Evolutionary conservation across 2,329 filamentous ascomycete genomes (phyloP), one percentile per base, ranked within the genome.

Genomic region (Fusarium nodosum): DNA sequence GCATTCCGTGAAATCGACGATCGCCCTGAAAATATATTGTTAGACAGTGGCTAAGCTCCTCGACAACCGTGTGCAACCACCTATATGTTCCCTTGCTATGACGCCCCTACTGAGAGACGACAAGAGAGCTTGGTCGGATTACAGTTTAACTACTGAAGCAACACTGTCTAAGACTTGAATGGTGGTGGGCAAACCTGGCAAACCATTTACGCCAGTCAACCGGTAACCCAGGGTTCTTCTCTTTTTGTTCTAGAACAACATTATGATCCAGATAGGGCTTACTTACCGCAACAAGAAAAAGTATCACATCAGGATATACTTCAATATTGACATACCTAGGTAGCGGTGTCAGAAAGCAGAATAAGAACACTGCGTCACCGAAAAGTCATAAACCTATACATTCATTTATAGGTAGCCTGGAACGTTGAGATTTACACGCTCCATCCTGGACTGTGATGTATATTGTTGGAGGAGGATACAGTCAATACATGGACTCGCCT

Each of bases 11-110:
- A 30, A 22, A 33, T 26, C 22, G 22, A 42, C 22, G 16, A 24
- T 24, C 12, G 13, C 12, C 13, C 24, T 24, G 24, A 24, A 24
- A 24, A 24, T 33, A 33, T 42, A 15, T 34, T 58, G 20, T 59
- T 59, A 24, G 22, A 38, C 13, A 46, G 57, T 64, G 59, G 59
- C 58, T 69, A 30, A 59, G 48, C 53, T 53, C 31, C 56, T 42
- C 26, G 34, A 31, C 46, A 54, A 24, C 8, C 9, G 26, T 24
- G 30, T 22, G 38, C 30, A 53, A 30, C 50, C 38, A 47, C 22
- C 41, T n/a, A 55, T 34, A 36, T 61, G 36, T 62, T 30, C 52
- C 4, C 16, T 52, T 30, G 18, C 56, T 47, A 51, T 48, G 44
- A 64, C 56, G 28, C 34, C 20, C 24, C 24, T 46, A 22, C 33